phyloP scores from a whole-genome alignment of 2,329 filamentous ascomycete species.

The Trichoderma polysporum region DNA sequence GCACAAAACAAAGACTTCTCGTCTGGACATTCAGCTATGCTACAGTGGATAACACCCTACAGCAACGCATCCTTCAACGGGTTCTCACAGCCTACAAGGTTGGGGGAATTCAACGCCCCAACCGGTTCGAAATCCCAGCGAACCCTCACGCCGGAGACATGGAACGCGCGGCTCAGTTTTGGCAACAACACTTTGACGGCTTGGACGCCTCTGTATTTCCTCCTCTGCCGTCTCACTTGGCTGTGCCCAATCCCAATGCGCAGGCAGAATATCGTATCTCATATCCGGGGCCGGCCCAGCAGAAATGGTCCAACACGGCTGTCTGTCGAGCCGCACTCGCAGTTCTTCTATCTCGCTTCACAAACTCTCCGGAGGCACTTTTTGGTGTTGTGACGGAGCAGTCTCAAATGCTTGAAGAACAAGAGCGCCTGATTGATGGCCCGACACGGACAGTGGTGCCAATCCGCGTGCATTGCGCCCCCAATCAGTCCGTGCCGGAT shows the following conservation, averaged over 20 bases:
- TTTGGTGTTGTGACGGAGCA: not conserved
- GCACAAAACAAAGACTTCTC: not conserved
- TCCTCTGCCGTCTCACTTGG: not conserved
- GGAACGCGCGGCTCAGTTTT: not conserved
- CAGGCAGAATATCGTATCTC: not conserved
- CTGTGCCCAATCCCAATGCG: not conserved
- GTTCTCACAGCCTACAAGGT: not conserved
- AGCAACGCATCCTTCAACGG: not conserved
- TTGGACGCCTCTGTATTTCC: not conserved
- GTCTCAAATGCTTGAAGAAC: not conserved
- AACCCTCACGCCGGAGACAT: not conserved
- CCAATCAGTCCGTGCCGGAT: not conserved
- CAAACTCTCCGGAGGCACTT: not conserved
- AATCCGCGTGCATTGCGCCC: not conserved
- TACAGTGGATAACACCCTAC: not conserved
- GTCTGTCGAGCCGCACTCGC: not conserved
- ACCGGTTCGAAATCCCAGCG: not conserved
- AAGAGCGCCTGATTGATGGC: not conserved
- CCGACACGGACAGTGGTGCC: not conserved
- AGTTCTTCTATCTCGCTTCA: not conserved
- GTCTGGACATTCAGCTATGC: not conserved
- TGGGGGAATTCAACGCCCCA: not conserved
- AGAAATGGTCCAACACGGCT: not conserved
- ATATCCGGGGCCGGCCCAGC: not conserved
- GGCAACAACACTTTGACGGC: not conserved